Percentiles rank a stretch among this genome's conserved stretches.
Conservation (phyloP, 371 early-diverging fungal genomes). For the Basidiobolus meristosporus region DNA sequence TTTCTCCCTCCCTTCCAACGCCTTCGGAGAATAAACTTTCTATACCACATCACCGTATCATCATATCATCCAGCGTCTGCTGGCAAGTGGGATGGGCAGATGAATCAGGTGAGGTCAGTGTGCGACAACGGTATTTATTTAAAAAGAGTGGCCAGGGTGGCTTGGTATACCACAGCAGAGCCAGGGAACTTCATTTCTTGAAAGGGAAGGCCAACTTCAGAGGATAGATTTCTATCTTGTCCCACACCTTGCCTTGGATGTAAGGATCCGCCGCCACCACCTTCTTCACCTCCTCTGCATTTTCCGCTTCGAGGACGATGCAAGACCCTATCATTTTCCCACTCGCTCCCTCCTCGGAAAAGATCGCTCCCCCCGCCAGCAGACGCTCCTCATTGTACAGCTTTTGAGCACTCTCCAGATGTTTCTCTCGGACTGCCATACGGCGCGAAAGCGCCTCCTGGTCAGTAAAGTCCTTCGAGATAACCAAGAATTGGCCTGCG, state of each 20-base stretch:
- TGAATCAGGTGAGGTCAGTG: too few species aligned
- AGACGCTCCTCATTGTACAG: slow-evolving; percentile 11
- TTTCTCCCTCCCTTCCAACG: too few species aligned
- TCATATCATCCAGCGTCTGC: too few species aligned
- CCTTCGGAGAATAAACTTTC: too few species aligned
- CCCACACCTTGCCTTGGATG: slow-evolving; percentile 33
- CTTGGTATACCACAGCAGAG: too few species aligned
- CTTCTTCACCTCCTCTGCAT: slow-evolving; percentile 15
- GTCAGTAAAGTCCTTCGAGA: slow-evolving; percentile 25
- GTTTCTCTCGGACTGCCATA: slow-evolving; percentile 15
- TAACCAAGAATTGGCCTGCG: slow-evolving; percentile 17
- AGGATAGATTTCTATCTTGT: slow-evolving; percentile 21
- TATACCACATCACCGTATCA: too few species aligned
- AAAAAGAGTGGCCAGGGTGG: too few species aligned
- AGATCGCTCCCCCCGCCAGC: slow-evolving; percentile 24
- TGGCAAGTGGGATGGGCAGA: too few species aligned
- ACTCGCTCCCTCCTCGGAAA: slow-evolving; percentile 11
- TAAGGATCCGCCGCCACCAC: slow-evolving; percentile 23
- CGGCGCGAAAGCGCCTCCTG: slow-evolving; percentile 22
- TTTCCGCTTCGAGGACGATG: slow-evolving; percentile 21
- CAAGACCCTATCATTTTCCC: slow-evolving; percentile 33
- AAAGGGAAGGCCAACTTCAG: slow-evolving; percentile 11
- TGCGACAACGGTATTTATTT: too few species aligned
- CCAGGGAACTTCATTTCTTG: too few species aligned
- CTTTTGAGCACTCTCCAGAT: slow-evolving; percentile 13